A percentile compares a stretch with the other conserved stretches of the same genome.
phyloP scores from a whole-genome alignment of 2,329 filamentous ascomycete species.

The Aspergillus sp. region DNA sequence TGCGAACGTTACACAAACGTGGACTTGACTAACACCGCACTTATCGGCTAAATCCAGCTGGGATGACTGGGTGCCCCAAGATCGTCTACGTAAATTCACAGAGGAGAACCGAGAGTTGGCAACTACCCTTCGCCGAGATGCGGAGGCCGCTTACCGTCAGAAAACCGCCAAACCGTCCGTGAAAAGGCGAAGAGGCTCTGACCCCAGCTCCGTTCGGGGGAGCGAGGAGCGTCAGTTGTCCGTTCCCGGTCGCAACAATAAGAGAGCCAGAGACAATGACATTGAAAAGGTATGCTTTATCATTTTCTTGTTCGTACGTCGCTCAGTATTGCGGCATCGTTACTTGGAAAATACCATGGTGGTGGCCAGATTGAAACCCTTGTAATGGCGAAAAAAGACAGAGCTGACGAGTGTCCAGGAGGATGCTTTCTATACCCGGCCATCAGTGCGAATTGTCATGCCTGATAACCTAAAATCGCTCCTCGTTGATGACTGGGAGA shows the following conservation, averaged over 20 bases:
- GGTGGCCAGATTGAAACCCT: background rate
- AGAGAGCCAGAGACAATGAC: slow-evolving; percentile 47
- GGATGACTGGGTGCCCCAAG: slow-evolving; percentile 97
- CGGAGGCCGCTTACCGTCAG: slow-evolving; percentile 35
- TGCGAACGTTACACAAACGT: background rate
- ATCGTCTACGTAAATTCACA: slow-evolving; percentile 89
- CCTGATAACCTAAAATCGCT: slow-evolving; percentile 89
- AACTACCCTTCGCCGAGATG: slow-evolving; percentile 46
- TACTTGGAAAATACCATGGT: background rate
- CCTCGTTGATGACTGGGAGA: slow-evolving; percentile 98
- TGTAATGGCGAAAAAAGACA: background rate
- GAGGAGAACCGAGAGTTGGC: slow-evolving; percentile 94
- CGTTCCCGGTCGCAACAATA: slow-evolving; percentile 43
- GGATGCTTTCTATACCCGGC: slow-evolving; percentile 78
- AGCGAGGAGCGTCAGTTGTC: slow-evolving; percentile 48
- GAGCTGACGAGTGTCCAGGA: slow-evolving; percentile 58
- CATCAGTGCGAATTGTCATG: slow-evolving; percentile 80
- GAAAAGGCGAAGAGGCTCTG: slow-evolving; percentile 44
- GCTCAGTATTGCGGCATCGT: background rate
- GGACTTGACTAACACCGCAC: background rate
- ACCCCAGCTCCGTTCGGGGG: slow-evolving; percentile 43
- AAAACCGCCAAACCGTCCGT: slow-evolving; percentile 33
- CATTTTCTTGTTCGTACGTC: background rate
- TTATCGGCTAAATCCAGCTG: slow-evolving; percentile 55
- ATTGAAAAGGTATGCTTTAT: slow-evolving; percentile 46